Evolutionary conservation across 345 rosid genomes (phyloP).

Genomic region (Toxicodendron radicans): DNA sequence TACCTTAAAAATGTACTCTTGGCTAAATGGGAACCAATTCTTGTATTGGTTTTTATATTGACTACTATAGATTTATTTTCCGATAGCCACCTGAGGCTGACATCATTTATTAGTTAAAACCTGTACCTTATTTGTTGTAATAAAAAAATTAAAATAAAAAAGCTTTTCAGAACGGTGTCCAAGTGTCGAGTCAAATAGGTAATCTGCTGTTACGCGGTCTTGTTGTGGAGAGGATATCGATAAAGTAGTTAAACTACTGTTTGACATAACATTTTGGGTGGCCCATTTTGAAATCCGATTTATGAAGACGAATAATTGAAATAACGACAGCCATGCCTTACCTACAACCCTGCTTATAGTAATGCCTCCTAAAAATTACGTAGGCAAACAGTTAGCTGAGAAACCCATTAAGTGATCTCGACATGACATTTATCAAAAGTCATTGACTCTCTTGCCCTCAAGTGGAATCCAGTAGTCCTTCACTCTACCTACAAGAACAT

Average conservation of each 20-base stretch:
- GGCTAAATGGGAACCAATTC: neutral
- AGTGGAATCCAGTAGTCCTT: too few species aligned
- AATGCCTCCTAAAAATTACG: neutral
- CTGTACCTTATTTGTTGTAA: neutral
- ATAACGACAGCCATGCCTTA: too few species aligned
- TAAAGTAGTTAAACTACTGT: neutral
- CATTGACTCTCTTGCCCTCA: too few species aligned
- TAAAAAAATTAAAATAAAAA: neutral
- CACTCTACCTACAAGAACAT: too few species aligned
- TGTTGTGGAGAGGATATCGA: neutral
- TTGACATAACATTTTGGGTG: too few species aligned
- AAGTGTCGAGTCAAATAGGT: too few species aligned
- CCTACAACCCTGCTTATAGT: neutral
- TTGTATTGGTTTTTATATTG: conserved; percentile 6
- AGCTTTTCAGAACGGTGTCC: too few species aligned
- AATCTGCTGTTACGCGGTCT: too few species aligned
- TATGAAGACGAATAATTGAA: too few species aligned
- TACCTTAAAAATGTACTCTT: neutral
- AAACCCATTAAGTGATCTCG: neutral
- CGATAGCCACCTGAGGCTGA: too few species aligned
- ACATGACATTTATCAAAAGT: conserved; percentile 17
- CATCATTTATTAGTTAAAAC: neutral
- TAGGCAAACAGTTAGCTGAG: neutral
- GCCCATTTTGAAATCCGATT: too few species aligned
- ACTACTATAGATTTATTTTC: neutral